Base-by-base conservation (phyloP, 768 basidiomycete genomes). In the Hortiboletus flavorubellus region DNA sequence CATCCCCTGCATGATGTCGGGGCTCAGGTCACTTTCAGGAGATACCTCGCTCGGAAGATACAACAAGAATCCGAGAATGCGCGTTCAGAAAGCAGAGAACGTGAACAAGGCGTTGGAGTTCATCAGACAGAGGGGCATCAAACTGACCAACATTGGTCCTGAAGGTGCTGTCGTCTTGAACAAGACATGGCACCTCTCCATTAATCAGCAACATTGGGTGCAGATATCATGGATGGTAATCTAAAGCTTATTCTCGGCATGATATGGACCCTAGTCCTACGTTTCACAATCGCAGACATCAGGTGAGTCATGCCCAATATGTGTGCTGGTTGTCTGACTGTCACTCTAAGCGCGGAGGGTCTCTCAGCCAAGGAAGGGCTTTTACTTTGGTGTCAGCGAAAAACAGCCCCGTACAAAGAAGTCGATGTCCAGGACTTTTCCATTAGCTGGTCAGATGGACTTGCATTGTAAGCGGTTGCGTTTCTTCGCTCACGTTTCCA, bases 141-240 rank as follows among this genome's bases (percentile, higher is more conserved):
- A 96, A 68, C 77, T 99, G 59, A 98, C 95, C 34, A 98, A 98
- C 72, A 98, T 99, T 58, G 96, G 94, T 15, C 92, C 95, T 10
- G 96, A 98, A 82, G 93, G 93, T 86, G 60, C 44, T 69, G 31
- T 52, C 45, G 8, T 49, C 43, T 43, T 5, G 34, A 14, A 44
- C 31, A 41, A 26, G 39, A 37, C 16, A 16, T 49, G 3, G 1
- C n/a, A 41, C 26, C 18, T 18, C 33, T n/a, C 30, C 38, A 16
- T 46, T 50, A 31, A 62, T 55, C 40, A 60, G 34, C 31, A 39
- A 39, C 4, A 47, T 49, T 40, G 50, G 51, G 37, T 47, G n/a
- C 56, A 95, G 96, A 98, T 71, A 97, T 98, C 68, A 94, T 99
- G 53, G 97, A 99, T 70, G 95, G 95, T n/a, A 97, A 96, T 70